Evolutionary conservation across 441 rosid genomes (phyloP).

Genomic region (Syzygium syzygioides): DNA sequence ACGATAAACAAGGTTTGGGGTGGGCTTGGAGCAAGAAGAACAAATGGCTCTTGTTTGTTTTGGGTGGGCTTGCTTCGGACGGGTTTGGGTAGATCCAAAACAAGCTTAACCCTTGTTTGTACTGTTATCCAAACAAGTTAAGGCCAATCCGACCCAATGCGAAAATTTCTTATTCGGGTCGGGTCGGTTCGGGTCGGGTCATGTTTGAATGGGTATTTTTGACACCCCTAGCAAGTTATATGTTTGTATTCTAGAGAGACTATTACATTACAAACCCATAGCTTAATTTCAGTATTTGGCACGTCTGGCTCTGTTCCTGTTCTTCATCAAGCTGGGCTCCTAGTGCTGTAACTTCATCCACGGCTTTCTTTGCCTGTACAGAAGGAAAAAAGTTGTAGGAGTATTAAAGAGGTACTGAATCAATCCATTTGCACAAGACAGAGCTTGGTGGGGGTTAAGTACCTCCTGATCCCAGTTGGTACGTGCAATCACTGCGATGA

Average conservation of each 20-base stretch:
- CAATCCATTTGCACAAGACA: not conserved
- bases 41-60: too few species aligned
- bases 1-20: too few species aligned
- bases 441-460: not conserved
- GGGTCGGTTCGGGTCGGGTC: too few species aligned
- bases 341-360: not conserved
- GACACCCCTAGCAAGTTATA: not conserved
- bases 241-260: not conserved
- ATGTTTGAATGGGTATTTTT: too few species aligned
- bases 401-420: not conserved
- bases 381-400: not conserved
- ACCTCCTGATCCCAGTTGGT: slow-evolving; percentile 42
- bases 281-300: not conserved
- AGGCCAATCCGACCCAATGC: too few species aligned
- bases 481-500: slow-evolving; percentile 24
- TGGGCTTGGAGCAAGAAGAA: too few species aligned
- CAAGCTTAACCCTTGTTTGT: too few species aligned
- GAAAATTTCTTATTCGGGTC: too few species aligned
- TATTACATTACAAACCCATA: not conserved
- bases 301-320: not conserved
- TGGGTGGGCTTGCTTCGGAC: too few species aligned
- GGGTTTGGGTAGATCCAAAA: too few species aligned
- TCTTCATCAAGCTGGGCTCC: not conserved
- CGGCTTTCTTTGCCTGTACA: slow-evolving; percentile 16
- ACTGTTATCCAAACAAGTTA: too few species aligned